These are phyloP conservation scores for Triticum urartu DNA, from an alignment of 176 grass and related monocot genomes.

Conservation along the genomic window DNA sequence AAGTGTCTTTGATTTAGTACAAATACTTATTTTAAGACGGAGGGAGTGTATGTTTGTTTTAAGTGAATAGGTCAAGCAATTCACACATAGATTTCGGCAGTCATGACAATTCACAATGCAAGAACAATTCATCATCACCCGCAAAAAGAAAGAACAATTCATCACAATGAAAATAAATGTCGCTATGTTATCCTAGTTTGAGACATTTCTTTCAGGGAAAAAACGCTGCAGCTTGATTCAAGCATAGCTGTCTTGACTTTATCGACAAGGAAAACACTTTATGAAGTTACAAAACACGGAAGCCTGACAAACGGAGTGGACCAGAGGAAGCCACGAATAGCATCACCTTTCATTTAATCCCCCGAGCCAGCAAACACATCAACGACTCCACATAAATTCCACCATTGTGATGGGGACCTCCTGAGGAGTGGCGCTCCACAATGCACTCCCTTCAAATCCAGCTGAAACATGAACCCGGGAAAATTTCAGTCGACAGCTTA, in stretches of 20 bases:
- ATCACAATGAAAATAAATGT: neutral
- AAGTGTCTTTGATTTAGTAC: no score
- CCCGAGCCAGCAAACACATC: constrained; percentile 28
- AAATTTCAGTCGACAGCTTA: neutral
- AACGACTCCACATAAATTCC: constrained; percentile 53
- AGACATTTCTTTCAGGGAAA: neutral
- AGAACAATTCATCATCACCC: neutral
- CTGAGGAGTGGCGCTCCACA: constrained; percentile 4
- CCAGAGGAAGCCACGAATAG: neutral
- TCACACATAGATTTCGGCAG: neutral
- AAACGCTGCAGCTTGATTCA: neutral
- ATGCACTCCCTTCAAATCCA: constrained; percentile 26
- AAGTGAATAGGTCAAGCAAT: neutral
- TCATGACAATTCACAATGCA: neutral
- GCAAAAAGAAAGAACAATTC: neutral
- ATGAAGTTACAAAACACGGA: neutral
- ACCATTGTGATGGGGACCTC: constrained; percentile 40
- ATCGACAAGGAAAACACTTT: neutral
- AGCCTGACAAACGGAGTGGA: neutral
- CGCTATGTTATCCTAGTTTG: neutral
- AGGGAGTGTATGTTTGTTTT: neutral
- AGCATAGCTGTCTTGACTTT: constrained; percentile 5
- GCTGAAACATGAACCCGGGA: neutral
- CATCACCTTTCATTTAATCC: constrained; percentile 37
- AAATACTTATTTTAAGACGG: no score